Conservation (phyloP, 2,329 filamentous ascomycete genomes). For the Xenosphaeropsis pyriputrescens region DNA sequence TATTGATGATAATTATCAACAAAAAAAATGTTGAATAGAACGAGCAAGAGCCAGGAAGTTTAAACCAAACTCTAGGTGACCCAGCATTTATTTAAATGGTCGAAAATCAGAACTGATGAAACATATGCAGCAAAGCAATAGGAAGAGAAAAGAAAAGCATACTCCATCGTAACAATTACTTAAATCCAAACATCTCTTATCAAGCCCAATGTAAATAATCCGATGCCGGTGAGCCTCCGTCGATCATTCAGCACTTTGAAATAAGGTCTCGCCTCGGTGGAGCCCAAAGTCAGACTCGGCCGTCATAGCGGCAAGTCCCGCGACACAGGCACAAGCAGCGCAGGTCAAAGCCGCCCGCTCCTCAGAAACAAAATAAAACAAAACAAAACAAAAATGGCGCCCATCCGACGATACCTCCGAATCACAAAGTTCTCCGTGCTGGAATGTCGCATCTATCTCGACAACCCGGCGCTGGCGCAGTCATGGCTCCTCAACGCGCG, state of each 20-base stretch:
- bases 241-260: no score
- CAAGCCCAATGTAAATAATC: neutral
- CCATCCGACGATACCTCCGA: slow-evolving; percentile 75
- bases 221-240: neutral
- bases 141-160: neutral
- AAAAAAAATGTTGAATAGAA: no score
- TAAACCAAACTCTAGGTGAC: no score
- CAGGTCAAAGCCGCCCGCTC: neutral
- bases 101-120: no score
- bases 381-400: slow-evolving; percentile 52
- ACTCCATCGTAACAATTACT: neutral
- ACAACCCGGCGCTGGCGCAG: slow-evolving; percentile 70
- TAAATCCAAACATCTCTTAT: neutral
- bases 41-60: no score
- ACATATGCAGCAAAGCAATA: no score
- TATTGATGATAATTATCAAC: no score
- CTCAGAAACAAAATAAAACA: neutral
- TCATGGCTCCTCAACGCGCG: slow-evolving; percentile 73
- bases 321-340: no score
- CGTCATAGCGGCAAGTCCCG: no score
- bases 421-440: slow-evolving; percentile 89
- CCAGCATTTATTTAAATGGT: no score
- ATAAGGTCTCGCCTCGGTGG: no score
- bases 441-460: slow-evolving; percentile 93
- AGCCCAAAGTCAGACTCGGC: no score